phyloP scores from a whole-genome alignment of 257 asterid genomes.

The Apocynum venetum region DNA sequence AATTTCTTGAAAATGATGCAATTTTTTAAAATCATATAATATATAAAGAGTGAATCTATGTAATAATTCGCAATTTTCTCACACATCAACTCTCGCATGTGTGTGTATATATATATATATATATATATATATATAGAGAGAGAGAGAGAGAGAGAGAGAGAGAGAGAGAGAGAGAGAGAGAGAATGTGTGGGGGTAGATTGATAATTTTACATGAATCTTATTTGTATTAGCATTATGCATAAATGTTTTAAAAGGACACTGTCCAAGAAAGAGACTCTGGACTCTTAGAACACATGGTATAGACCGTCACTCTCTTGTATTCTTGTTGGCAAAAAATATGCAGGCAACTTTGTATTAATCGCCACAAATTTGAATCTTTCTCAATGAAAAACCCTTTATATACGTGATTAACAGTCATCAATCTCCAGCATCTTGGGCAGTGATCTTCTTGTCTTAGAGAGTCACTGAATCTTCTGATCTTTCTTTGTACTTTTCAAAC shows the following conservation, averaged over 20 bases:
- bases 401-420: background rate
- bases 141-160: too few species aligned
- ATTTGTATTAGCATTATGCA: too few species aligned
- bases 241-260: background rate
- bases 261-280: background rate
- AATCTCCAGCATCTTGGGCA: background rate
- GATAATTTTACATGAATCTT: too few species aligned
- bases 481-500: background rate
- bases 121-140: too few species aligned
- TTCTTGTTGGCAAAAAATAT: background rate
- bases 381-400: background rate
- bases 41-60: too few species aligned
- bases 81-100: too few species aligned
- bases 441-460: background rate
- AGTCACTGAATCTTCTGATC: background rate
- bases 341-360: conserved; percentile 10
- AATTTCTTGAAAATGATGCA: too few species aligned
- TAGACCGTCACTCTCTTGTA: conserved; percentile 1
- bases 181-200: too few species aligned
- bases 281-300: background rate
- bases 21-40: too few species aligned
- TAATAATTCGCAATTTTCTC: too few species aligned
- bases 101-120: too few species aligned
- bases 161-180: too few species aligned
- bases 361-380: conserved; percentile 5